Conservation (phyloP, 192 early-diverging fungal genomes). For the Mortierella claussenii region DNA sequence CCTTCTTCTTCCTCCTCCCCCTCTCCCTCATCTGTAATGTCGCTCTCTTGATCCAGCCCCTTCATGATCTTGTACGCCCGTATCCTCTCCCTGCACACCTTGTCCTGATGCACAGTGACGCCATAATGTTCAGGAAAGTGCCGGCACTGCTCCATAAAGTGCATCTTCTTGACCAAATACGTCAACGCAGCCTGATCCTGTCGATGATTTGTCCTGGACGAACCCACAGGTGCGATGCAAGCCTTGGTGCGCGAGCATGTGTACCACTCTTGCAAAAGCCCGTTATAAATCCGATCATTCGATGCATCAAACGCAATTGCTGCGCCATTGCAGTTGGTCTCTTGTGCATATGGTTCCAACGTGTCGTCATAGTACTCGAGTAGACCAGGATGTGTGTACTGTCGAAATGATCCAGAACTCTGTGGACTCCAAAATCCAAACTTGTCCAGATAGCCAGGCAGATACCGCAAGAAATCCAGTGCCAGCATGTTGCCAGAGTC, state of each 20-base stretch:
- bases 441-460: slow-evolving; percentile 39
- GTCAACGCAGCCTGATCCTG: slow-evolving; percentile 67
- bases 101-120: slow-evolving; percentile 59
- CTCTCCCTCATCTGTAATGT: slow-evolving; percentile 13
- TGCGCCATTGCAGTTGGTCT: slow-evolving; percentile 64
- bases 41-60: slow-evolving; percentile 28
- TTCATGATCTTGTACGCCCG: slow-evolving; percentile 52
- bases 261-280: slow-evolving; percentile 58
- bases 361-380: slow-evolving; percentile 55
- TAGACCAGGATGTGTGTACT: slow-evolving; percentile 61
- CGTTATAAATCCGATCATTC: slow-evolving; percentile 47
- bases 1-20: slow-evolving; percentile 21
- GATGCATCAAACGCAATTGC: slow-evolving; percentile 59
- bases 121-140: slow-evolving; percentile 59
- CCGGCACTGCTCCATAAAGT: slow-evolving; percentile 52
- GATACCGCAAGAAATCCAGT: slow-evolving; percentile 49
- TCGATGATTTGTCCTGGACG: slow-evolving; percentile 60
- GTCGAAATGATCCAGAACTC: slow-evolving; percentile 52
- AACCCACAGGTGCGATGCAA: slow-evolving; percentile 66
- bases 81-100: slow-evolving; percentile 53
- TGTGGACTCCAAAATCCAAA: slow-evolving; percentile 65
- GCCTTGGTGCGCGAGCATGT: slow-evolving; percentile 53
- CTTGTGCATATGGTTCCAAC: slow-evolving; percentile 40
- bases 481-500: slow-evolving; percentile 64
- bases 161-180: slow-evolving; percentile 54